Evolutionary conservation across 2,329 filamentous ascomycete genomes (phyloP).

Genomic region (Hortaea sp.): DNA sequence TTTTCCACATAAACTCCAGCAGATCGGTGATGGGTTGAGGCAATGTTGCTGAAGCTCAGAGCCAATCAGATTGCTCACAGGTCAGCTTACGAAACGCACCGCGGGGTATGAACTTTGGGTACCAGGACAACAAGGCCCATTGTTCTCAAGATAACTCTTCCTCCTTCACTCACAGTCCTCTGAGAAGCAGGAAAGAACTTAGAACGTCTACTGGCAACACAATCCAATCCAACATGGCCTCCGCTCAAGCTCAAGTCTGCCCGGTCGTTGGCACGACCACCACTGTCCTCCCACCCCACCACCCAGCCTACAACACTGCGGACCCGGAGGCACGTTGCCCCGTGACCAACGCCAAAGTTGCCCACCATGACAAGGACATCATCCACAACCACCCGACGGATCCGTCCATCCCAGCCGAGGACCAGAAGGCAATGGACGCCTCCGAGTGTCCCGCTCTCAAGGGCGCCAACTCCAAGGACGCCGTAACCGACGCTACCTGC

Average conservation of each 20-base stretch:
- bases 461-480: conserved; percentile 27
- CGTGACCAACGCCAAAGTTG: conserved; percentile 35
- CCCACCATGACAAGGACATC: conserved; percentile 33
- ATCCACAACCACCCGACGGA: conserved; percentile 32
- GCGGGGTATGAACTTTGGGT: neutral
- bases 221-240: conserved; percentile 6
- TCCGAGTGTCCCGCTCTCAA: conserved; percentile 34
- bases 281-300: conserved; percentile 34
- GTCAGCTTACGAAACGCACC: neutral
- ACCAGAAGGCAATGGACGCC: conserved; percentile 22
- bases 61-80: neutral
- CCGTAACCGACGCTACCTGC: conserved; percentile 32
- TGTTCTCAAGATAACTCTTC: neutral
- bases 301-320: conserved; percentile 29
- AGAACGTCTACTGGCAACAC: too few relatives aligned
- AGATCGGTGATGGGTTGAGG: too few relatives aligned
- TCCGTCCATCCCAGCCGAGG: conserved; percentile 17
- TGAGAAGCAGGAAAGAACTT: too few relatives aligned
- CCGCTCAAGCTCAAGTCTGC: conserved; percentile 14
- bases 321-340: conserved; percentile 36
- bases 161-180: neutral
- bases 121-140: neutral
- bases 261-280: conserved; percentile 34
- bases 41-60: neutral
- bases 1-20: too few relatives aligned